phyloP scores from a whole-genome alignment of 805 yeast species.

The Suhomyces sp. region DNA sequence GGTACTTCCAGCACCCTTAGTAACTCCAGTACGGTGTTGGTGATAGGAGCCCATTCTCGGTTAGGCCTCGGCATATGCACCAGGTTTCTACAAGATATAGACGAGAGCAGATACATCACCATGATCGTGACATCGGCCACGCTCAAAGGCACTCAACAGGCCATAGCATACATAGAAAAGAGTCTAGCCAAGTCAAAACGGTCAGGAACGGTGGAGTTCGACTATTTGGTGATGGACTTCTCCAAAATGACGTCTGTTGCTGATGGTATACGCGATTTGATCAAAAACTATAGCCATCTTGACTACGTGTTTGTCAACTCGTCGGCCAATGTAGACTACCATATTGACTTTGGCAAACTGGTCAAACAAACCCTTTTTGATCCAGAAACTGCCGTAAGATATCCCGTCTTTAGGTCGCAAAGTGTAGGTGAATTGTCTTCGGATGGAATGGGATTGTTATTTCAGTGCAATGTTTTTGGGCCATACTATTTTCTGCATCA shows the following conservation, averaged over 20 bases:
- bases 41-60: constrained; percentile 8
- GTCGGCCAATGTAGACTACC: constrained; percentile 76
- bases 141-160: constrained; percentile 75
- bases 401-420: constrained; percentile 80
- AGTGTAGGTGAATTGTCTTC: constrained; percentile 66
- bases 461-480: constrained; percentile 93
- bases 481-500: constrained; percentile 81
- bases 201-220: constrained; percentile 67
- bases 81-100: constrained; percentile 29
- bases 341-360: constrained; percentile 83
- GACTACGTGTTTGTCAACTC: constrained; percentile 65
- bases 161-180: constrained; percentile 47
- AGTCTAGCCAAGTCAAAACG: constrained; percentile 37
- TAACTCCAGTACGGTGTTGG: constrained; percentile 6
- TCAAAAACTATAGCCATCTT: constrained; percentile 57
- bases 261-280: constrained; percentile 66
- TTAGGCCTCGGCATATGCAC: constrained; percentile 5
- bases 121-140: constrained; percentile 87
- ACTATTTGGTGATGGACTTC: constrained; percentile 83
- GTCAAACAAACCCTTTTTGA: constrained; percentile 56
- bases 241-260: constrained; percentile 81
- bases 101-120: constrained; percentile 56
- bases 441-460: constrained; percentile 82
- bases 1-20: constrained; percentile 4
- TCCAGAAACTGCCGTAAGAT: constrained; percentile 74